A percentile compares a stretch with the other conserved stretches of the same genome.
These are phyloP conservation scores for Teunomyces lycoperdinae DNA, from an alignment of 805 yeast genomes.

Conservation along the genomic window DNA sequence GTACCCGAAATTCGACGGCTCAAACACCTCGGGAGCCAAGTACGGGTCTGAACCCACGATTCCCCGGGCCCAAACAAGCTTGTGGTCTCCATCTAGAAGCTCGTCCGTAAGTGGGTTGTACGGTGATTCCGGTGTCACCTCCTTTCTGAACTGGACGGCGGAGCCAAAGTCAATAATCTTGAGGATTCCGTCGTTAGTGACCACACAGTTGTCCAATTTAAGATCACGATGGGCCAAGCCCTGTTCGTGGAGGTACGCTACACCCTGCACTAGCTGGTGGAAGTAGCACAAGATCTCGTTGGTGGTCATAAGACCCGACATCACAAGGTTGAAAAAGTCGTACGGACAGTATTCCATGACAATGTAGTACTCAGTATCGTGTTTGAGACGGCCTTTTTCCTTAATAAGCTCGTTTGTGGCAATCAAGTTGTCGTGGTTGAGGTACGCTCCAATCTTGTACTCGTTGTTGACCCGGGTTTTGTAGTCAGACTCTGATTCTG, in stretches of 20 bases:
- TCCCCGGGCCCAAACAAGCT: conserved; percentile 66
- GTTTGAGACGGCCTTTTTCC: conserved; percentile 33
- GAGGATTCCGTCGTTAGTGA: conserved; percentile 66
- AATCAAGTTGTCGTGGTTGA: conserved; percentile 72
- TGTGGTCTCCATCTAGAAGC: conserved; percentile 42
- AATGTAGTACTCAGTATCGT: conserved; percentile 48
- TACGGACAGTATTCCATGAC: conserved; percentile 92
- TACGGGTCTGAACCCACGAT: conserved; percentile 96
- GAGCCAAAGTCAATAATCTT: conserved; percentile 94
- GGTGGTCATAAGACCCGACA: conserved; percentile 76
- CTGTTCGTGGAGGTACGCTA: conserved; percentile 67
- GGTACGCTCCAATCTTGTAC: conserved; percentile 73
- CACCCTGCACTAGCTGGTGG: conserved; percentile 76
- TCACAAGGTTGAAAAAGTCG: conserved; percentile 90
- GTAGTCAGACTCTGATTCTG: conserved; percentile 68
- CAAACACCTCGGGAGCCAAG: conserved; percentile 86
- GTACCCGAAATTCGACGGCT: conserved; percentile 44
- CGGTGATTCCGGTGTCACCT: conserved; percentile 16
- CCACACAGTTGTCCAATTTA: conserved; percentile 91
- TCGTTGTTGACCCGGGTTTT: conserved; percentile 78
- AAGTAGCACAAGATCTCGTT: conserved; percentile 78
- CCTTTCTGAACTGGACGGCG: conserved; percentile 76
- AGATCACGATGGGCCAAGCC: conserved; percentile 93
- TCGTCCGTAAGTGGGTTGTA: conserved; percentile 12
- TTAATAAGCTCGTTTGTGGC: conserved; percentile 77